phyloP scores from a whole-genome alignment of 2,329 filamentous ascomycete genomes.

The Fusarium lyarnte region DNA sequence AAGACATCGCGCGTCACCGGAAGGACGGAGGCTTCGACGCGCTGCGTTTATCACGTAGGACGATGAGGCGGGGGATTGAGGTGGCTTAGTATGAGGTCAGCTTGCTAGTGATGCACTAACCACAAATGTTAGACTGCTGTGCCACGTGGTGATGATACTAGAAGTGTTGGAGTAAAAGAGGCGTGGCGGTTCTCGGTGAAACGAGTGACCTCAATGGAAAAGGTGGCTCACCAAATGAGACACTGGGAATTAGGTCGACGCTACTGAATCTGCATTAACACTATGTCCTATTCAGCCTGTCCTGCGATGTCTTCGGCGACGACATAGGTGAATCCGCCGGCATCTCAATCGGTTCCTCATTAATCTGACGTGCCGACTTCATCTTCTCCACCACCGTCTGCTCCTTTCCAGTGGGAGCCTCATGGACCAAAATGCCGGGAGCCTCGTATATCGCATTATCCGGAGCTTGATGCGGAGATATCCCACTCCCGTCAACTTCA shows the following conservation, averaged over 20 bases:
- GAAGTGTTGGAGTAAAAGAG: too few species aligned
- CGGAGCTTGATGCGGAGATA: neutral
- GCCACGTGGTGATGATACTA: neutral
- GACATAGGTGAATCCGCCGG: neutral
- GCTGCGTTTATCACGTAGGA: neutral
- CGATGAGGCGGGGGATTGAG: neutral
- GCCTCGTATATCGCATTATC: neutral
- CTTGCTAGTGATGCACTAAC: neutral
- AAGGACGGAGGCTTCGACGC: neutral
- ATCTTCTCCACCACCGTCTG: neutral
- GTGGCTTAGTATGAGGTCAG: neutral
- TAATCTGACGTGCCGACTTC: neutral
- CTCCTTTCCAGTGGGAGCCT: neutral
- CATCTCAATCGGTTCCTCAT: conserved; percentile 2
- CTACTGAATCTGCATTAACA: neutral
- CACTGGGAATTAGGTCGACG: rapidly evolving
- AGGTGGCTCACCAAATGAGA: rapidly evolving
- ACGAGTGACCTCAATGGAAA: rapidly evolving
- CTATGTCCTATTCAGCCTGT: neutral
- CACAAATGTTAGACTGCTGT: neutral
- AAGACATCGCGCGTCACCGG: neutral
- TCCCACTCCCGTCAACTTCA: neutral
- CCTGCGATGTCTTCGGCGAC: neutral
- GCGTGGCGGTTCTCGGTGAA: rapidly evolving
- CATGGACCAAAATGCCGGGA: neutral